These are phyloP conservation scores for Penicillium alfredii DNA, from an alignment of 495 filamentous ascomycete genomes.

Conservation along the genomic window DNA sequence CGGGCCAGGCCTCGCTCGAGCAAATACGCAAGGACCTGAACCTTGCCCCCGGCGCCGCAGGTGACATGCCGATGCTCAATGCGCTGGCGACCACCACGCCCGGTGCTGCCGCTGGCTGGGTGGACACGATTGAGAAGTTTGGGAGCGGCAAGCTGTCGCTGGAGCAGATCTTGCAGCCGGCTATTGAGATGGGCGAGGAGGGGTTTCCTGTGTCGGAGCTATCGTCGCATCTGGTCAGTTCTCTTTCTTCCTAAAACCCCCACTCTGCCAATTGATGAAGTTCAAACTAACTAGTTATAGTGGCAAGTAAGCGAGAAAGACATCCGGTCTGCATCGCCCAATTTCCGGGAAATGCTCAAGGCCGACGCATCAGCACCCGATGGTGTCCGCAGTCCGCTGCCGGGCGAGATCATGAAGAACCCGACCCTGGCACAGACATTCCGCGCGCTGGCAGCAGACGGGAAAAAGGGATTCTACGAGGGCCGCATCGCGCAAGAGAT, in stretches of 20 bases:
- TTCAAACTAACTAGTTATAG: conserved; percentile 34
- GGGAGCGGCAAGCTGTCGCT: conserved; percentile 80
- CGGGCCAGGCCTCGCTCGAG: conserved; percentile 62
- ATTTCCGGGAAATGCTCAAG: conserved; percentile 80
- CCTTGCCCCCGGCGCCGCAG: conserved; percentile 52
- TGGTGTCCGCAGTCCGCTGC: conserved; percentile 61
- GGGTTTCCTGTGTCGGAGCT: conserved; percentile 87
- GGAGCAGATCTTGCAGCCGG: conserved; percentile 73
- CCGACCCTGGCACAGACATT: conserved; percentile 77
- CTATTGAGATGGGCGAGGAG: conserved; percentile 79
- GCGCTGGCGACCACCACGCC: conserved; percentile 81
- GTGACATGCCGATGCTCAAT: conserved; percentile 67
- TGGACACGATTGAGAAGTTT: conserved; percentile 84
- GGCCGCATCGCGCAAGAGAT: conserved; percentile 75
- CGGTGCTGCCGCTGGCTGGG: conserved; percentile 91
- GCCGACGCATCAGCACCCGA: conserved; percentile 56
- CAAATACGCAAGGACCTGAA: conserved; percentile 63
- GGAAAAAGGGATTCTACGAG: conserved; percentile 87
- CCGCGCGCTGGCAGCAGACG: conserved; percentile 67
- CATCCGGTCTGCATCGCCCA: conserved; percentile 70
- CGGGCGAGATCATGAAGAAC: conserved; percentile 90
- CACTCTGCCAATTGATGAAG: not conserved
- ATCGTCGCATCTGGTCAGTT: conserved; percentile 62
- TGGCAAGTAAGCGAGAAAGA: conserved; percentile 57
- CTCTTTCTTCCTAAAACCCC: not conserved